Base-by-base conservation (phyloP, 495 filamentous ascomycete genomes). In the Parachaetomium inaequale region DNA sequence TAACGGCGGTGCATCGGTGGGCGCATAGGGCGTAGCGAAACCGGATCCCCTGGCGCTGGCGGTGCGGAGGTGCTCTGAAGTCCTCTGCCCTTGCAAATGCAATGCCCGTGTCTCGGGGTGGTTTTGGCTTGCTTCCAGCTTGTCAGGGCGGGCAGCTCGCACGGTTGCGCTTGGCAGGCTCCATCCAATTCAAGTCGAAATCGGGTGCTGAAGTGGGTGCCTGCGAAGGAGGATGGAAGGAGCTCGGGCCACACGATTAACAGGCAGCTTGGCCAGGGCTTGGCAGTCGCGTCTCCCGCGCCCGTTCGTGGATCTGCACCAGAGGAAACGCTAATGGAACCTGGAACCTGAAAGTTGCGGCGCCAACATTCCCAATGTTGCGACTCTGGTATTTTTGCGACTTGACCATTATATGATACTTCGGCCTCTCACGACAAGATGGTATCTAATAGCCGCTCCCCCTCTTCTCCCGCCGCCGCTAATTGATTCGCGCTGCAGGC, bases 401-500 rank as follows among this genome's bases (percentile, higher is more conserved):
- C 45, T 5, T 15, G 17, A 25, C 28, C n/a, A 23, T 21, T 40
- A 55, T 51, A 62, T 62, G 60, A 21, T 62, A 55, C 40, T 17
- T 19, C 23, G 29, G 7, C 7, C 3, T 0, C 21, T 19, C 21
- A 40, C 55, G 46, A 61, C 63, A 63, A 63, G 55, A 66, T 66
- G 64, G 64, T 63, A 42, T 42, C 5, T 8, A 23, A 4, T 5
- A 4, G 17, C 0, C 14, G 23, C 23, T 8, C 28, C 17, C 6
- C 0, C 6, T 47, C 1, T 12, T 25, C 17, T 23, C 19, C 47
- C 3, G 17, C 6, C 7, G 32, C 38, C 46, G 15, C 58, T 57
- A 46, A 63, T 34, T 19, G 12, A 31, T 17, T 21, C 23, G 11
- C 10, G 17, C 34, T 46, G 8, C 49, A 79, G 86, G 79, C 85